Evolutionary conservation across 73 alveolate genomes (phyloP).

Genomic region (Paramecium sonneborni): DNA sequence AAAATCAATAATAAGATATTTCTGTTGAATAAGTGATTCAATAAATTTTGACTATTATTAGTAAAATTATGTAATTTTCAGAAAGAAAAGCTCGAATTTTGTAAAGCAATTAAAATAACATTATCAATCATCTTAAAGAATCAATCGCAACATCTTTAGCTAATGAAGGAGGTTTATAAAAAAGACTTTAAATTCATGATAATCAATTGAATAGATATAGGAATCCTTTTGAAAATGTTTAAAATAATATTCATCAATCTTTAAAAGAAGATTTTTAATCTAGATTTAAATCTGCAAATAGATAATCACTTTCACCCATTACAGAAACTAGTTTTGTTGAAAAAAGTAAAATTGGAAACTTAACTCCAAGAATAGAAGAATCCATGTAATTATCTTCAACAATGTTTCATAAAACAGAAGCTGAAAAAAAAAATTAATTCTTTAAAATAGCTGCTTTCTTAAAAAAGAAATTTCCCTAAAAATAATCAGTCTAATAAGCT

Average conservation of each 20-base stretch:
- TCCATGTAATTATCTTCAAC: neutral
- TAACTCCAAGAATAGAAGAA: conserved; percentile 40
- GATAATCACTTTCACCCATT: neutral
- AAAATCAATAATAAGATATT: neutral
- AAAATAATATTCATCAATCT: conserved; percentile 38
- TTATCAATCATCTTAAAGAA: conserved; percentile 41
- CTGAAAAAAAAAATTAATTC: neutral
- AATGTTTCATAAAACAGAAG: conserved; percentile 3
- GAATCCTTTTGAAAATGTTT: conserved; percentile 45
- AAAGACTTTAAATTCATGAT: conserved; percentile 15
- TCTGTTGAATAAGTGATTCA: neutral
- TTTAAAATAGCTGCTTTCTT: conserved; percentile 1
- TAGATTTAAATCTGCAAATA: neutral
- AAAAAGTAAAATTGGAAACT: neutral
- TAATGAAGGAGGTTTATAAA: conserved; percentile 25
- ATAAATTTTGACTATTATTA: conserved; percentile 19
- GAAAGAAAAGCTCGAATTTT: conserved; percentile 34
- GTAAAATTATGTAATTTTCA: conserved; percentile 16
- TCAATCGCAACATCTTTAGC: conserved; percentile 43
- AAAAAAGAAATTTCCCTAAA: neutral
- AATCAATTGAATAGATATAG: conserved; percentile 30
- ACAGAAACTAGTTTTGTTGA: neutral
- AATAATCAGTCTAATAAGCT: conserved; percentile 6
- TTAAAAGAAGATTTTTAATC: neutral
- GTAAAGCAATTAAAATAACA: neutral